phyloP scores from a whole-genome alignment of 176 grass and related monocot genomes.

The Zoysia pacifica region DNA sequence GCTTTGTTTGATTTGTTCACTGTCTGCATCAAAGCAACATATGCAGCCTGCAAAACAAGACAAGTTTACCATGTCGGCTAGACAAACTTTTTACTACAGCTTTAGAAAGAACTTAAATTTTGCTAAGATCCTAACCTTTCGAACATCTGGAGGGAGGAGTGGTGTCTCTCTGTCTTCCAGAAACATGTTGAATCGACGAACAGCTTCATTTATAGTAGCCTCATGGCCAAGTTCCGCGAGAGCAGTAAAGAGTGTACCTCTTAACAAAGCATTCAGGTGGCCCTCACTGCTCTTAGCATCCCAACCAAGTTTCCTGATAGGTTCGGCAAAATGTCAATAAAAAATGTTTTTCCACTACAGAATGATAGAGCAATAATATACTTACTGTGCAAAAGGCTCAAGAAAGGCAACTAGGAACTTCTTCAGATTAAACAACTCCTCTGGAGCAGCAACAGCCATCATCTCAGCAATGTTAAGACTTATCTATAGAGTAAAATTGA shows the following conservation, averaged over 20 bases:
- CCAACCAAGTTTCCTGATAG: conserved; percentile 83
- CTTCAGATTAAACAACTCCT: conserved; percentile 66
- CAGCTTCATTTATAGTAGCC: conserved; percentile 68
- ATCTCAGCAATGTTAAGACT: conserved; percentile 60
- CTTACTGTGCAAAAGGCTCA: conserved; percentile 68
- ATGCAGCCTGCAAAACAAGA: conserved; percentile 69
- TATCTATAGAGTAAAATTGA: conserved; percentile 52
- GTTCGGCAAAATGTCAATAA: conserved; percentile 22
- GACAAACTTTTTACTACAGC: conserved; percentile 13
- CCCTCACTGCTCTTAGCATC: conserved; percentile 68
- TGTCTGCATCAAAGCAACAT: conserved; percentile 82
- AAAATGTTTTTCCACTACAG: conserved; percentile 25
- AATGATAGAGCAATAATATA: conserved; percentile 26
- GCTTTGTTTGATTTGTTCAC: conserved; percentile 65
- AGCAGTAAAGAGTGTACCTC: conserved; percentile 68
- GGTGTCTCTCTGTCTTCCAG: conserved; percentile 70
- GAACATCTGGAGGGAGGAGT: conserved; percentile 79
- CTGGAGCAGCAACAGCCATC: conserved; percentile 72
- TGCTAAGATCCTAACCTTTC: conserved; percentile 53
- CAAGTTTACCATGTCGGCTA: conserved; percentile 21
- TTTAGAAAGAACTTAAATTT: conserved; percentile 32
- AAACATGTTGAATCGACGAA: conserved; percentile 65
- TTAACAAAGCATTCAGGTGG: conserved; percentile 77
- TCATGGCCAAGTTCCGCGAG: conserved; percentile 72
- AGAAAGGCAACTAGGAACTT: conserved; percentile 81